These are phyloP conservation scores for Neurospora sp. DNA, from an alignment of 495 filamentous ascomycete genomes.

Conservation along the genomic window DNA sequence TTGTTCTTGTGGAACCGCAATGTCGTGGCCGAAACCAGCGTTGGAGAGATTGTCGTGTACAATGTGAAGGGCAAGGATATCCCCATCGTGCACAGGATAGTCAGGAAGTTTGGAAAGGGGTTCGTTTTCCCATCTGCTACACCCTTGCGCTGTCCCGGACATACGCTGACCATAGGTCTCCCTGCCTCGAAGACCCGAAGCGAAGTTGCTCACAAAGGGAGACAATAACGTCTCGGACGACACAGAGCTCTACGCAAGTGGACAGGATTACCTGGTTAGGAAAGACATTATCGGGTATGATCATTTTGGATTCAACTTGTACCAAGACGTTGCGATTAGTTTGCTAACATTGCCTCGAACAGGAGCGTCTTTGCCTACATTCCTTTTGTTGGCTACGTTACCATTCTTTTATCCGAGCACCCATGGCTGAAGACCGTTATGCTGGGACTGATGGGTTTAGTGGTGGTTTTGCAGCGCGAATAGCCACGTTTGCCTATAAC, in stretches of 20 bases:
- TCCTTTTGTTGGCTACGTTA: slow-evolving; percentile 93
- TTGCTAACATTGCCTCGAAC: neutral
- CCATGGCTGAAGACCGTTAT: slow-evolving; percentile 95
- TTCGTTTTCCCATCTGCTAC: slow-evolving; percentile 20
- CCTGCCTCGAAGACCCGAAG: slow-evolving; percentile 23
- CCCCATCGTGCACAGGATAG: slow-evolving; percentile 84
- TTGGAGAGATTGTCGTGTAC: slow-evolving; percentile 91
- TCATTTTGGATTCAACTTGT: neutral
- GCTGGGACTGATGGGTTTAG: slow-evolving; percentile 87
- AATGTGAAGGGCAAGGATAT: slow-evolving; percentile 88
- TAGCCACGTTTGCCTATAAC: slow-evolving; percentile 18
- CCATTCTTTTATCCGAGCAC: slow-evolving; percentile 91
- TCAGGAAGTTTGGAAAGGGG: slow-evolving; percentile 58
- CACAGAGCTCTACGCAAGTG: slow-evolving; percentile 74
- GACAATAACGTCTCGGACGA: slow-evolving; percentile 95
- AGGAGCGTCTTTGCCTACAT: slow-evolving; percentile 83
- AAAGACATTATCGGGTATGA: slow-evolving; percentile 73
- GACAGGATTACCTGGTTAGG: slow-evolving; percentile 76
- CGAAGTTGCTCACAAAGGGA: slow-evolving; percentile 84
- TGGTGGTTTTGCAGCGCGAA: slow-evolving; percentile 89
- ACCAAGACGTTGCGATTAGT: neutral
- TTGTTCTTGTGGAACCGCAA: slow-evolving; percentile 92
- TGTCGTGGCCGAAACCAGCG: slow-evolving; percentile 50
- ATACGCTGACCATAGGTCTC: neutral
- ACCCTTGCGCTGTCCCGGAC: neutral